Evolutionary conservation across 768 basidiomycete genomes (phyloP), one percentile per base, ranked within the genome.

Genomic region (Kwoniella newhampshirensis): DNA sequence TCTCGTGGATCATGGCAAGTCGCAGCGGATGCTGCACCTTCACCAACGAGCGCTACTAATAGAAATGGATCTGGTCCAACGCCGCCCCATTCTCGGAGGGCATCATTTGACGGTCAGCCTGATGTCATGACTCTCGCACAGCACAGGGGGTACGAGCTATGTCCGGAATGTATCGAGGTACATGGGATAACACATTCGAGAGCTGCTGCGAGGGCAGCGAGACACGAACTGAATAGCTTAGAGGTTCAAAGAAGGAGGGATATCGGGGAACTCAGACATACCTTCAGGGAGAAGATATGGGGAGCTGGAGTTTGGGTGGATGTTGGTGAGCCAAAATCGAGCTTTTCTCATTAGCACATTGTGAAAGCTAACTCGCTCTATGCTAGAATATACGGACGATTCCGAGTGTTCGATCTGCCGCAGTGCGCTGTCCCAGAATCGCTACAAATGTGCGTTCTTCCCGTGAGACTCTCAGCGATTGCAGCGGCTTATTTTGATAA

Each of bases 231-330:
- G 26, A 44, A 40, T 28, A 26, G 28, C 25, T 5, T 17, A 7
- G 41, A 36, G 40, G 56, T 20, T 15, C 44, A 41, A 43, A 49
- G 18, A 40, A 41, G 27, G 23, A 46, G n/a, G 37, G 12, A 45
- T 32, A 39, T 57, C 40, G 17, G 88, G 88, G 13, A 82, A 87
- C 59, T 75, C 87, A 45, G 92, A 11, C 92, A 97, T 72, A 86
- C 88, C 1, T 97, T 87, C 71, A 76, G 83, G 41, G 92, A 94
- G 77, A 88, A 88, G 74, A 81, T 87, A 2, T 96, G 92, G 93
- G 85, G 85, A 1, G 82, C 82, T 28, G 77, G 79, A 39, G 88
- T 89, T 1, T 96, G 93, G 93, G 85, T 85, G 55, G 88, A 91
- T 70, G 85, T 96, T 50, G 89, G 91, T 91, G 70, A 60, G 87